phyloP scores from a whole-genome alignment of 2,329 filamentous ascomycete genomes.

The Penicillium expansum region DNA sequence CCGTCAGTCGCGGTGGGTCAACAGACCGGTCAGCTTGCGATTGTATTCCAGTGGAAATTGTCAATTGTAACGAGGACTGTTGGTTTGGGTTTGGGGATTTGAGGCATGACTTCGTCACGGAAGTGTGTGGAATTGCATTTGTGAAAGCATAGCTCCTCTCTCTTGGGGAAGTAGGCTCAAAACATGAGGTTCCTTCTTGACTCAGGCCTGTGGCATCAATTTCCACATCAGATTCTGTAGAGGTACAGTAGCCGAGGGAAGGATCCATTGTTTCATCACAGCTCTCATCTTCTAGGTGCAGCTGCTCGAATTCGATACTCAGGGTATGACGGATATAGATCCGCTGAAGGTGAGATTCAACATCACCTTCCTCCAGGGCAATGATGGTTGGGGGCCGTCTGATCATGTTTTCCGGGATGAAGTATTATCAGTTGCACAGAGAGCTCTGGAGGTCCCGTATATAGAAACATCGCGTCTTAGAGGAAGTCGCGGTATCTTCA shows the following conservation, averaged over 20 bases:
- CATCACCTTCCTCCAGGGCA: slow-evolving; percentile 32
- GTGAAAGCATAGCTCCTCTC: neutral
- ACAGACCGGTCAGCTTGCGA: neutral
- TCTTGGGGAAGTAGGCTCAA: neutral
- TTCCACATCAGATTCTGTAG: neutral
- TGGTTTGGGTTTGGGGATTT: neutral
- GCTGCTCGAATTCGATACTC: slow-evolving; percentile 16
- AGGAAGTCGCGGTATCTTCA: neutral
- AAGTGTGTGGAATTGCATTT: neutral
- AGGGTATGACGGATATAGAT: slow-evolving; percentile 17
- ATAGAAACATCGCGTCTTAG: slow-evolving; percentile 1
- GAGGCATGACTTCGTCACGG: slow-evolving; percentile 2
- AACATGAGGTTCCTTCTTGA: neutral
- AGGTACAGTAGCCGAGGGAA: neutral
- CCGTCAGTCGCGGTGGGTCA: slow-evolving; percentile 7
- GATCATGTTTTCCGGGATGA: slow-evolving; percentile 28
- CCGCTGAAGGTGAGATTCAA: slow-evolving; percentile 31
- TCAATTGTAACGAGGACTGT: neutral
- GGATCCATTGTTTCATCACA: neutral
- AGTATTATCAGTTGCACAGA: slow-evolving; percentile 1
- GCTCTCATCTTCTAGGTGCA: slow-evolving; percentile 14
- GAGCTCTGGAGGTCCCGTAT: neutral
- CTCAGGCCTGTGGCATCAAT: neutral
- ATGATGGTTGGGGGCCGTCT: slow-evolving; percentile 35
- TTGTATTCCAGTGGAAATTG: neutral